A percentile compares a stretch with the other conserved stretches of the same genome.
These are phyloP conservation scores for Dothistroma septosporum DNA, from an alignment of 2,329 filamentous ascomycete species.

Conservation along the genomic window DNA sequence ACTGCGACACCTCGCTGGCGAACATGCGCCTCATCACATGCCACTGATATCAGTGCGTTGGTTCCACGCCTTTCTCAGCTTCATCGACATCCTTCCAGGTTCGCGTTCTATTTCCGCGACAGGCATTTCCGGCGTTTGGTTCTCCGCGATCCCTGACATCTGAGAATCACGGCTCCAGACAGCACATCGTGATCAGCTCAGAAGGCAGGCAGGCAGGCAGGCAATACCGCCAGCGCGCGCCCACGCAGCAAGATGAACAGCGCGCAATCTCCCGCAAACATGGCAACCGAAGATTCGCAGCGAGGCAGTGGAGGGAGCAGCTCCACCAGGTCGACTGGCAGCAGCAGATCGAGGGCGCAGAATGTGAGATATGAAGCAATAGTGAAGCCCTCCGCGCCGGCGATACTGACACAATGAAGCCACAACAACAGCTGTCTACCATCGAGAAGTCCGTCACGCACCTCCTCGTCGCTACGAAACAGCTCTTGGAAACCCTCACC, in stretches of 20 bases:
- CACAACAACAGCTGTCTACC: slow-evolving; percentile 77
- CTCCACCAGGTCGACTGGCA: slow-evolving; percentile 23
- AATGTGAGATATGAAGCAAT: slow-evolving; percentile 20
- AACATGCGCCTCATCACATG: too few relatives aligned
- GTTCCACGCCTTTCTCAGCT: too few relatives aligned
- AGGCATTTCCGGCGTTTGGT: too few relatives aligned
- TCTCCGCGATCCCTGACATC: too few relatives aligned
- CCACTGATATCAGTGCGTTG: too few relatives aligned
- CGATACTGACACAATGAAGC: slow-evolving; percentile 42
- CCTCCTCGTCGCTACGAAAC: slow-evolving; percentile 93
- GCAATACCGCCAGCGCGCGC: not conserved
- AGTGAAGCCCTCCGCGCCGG: not conserved
- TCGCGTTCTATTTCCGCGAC: too few relatives aligned
- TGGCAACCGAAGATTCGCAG: slow-evolving; percentile 22
- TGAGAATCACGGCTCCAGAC: not conserved
- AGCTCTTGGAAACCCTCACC: slow-evolving; percentile 92
- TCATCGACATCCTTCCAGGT: too few relatives aligned
- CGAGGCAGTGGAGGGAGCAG: slow-evolving; percentile 26
- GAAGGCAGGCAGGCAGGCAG: too few relatives aligned
- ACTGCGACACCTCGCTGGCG: too few relatives aligned
- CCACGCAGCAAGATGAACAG: slow-evolving; percentile 16
- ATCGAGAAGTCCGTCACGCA: slow-evolving; percentile 99
- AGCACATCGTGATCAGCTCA: not conserved
- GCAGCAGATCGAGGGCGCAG: slow-evolving; percentile 23
- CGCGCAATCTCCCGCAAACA: slow-evolving; percentile 14